Percentiles rank a stretch among this genome's conserved stretches.
These are phyloP conservation scores for Trichoderma arundinaceum DNA, from an alignment of 2,329 filamentous ascomycete genomes.

Conservation along the genomic window DNA sequence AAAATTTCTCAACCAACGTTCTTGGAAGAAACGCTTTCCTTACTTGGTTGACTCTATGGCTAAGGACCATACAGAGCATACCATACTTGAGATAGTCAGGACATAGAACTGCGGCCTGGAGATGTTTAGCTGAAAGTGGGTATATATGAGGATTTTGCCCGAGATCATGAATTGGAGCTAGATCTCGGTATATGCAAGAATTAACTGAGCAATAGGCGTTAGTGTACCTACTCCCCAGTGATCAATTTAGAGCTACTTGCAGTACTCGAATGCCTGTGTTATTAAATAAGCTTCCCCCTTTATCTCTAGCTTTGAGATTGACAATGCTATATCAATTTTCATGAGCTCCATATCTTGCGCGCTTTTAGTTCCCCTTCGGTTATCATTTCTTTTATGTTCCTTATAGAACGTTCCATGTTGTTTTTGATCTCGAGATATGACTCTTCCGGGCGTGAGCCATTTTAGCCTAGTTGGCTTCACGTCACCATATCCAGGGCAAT, in stretches of 20 bases:
- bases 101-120: background rate
- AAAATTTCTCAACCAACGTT: background rate
- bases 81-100: constrained; percentile 18
- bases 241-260: background rate
- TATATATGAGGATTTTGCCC: constrained; percentile 10
- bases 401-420: background rate
- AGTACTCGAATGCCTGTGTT: constrained; percentile 1
- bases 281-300: background rate
- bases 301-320: background rate
- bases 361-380: background rate
- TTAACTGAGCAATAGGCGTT: background rate
- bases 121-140: background rate
- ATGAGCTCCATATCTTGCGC: background rate
- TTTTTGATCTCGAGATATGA: constrained; percentile 17
- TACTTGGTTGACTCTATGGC: constrained; percentile 8
- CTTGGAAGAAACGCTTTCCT: background rate
- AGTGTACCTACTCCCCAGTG: background rate
- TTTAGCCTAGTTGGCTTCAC: constrained; percentile 11
- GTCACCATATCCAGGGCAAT: constrained; percentile 1
- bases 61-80: constrained; percentile 10
- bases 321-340: background rate
- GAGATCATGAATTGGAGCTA: constrained; percentile 1
- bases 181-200: constrained; percentile 12
- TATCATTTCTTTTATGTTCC: background rate
- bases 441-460: constrained; percentile 14